Evolutionary conservation across 164 flowering plant species (phyloP).

Genomic region (Paratinospora sagittata): DNA sequence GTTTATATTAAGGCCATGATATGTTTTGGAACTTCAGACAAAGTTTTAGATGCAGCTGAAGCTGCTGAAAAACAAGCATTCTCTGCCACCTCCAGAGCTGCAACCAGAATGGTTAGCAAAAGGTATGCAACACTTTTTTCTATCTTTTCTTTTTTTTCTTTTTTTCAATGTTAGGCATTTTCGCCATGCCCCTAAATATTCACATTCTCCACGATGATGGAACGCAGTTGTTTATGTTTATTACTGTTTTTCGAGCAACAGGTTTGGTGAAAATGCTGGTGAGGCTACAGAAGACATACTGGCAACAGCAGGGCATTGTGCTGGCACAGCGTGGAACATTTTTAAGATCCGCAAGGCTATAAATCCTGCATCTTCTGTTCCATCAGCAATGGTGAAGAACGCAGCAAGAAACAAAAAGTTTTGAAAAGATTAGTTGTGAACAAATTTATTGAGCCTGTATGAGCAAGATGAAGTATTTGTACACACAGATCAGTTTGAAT

Average conservation of each 20-base stretch:
- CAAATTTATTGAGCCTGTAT: no score
- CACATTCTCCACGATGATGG: background rate
- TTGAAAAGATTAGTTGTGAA: background rate
- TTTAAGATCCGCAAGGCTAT: conserved; percentile 72
- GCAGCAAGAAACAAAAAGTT: conserved; percentile 25
- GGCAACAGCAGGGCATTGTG: conserved; percentile 79
- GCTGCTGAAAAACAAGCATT: conserved; percentile 77
- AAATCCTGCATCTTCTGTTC: conserved; percentile 48
- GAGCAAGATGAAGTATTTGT: no score
- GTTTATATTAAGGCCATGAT: background rate
- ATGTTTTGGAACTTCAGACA: conserved; percentile 25
- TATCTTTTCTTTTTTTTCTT: background rate
- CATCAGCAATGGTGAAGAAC: conserved; percentile 36
- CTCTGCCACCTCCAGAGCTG: conserved; percentile 57
- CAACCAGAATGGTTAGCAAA: conserved; percentile 47
- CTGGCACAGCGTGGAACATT: conserved; percentile 73
- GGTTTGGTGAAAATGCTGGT: conserved; percentile 81
- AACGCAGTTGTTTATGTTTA: background rate
- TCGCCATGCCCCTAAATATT: no score
- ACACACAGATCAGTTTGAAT: no score
- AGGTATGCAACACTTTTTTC: conserved; percentile 36
- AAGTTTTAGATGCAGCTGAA: conserved; percentile 73
- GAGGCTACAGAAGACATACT: conserved; percentile 69
- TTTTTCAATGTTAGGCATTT: no score
- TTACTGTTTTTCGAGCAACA: conserved; percentile 14